A percentile compares a stretch with the other conserved stretches of the same genome.
These are phyloP conservation scores for Trichoderma sp. DNA, from an alignment of 2,329 filamentous ascomycete genomes.

Conservation along the genomic window DNA sequence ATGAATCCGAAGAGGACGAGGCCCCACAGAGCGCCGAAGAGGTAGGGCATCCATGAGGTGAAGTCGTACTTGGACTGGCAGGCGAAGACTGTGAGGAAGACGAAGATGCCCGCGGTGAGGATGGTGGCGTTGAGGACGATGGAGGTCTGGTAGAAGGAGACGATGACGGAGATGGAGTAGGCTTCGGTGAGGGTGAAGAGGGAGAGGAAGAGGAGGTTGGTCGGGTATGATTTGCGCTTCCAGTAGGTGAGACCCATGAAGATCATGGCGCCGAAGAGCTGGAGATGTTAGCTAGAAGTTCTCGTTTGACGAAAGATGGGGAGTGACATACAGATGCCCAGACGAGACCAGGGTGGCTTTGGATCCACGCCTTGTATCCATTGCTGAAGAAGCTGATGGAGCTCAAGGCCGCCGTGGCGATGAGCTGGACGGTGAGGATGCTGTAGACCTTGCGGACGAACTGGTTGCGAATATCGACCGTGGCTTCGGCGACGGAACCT, in stretches of 20 bases:
- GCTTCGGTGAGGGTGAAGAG: slow-evolving; percentile 91
- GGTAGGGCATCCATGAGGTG: slow-evolving; percentile 92
- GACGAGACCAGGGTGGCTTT: slow-evolving; percentile 77
- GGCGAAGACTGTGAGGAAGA: slow-evolving; percentile 80
- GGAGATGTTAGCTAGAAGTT: slow-evolving; percentile 21
- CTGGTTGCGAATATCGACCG: slow-evolving; percentile 92
- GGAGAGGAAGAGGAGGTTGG: slow-evolving; percentile 87
- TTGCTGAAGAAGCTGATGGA: slow-evolving; percentile 80
- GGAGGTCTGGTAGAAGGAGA: slow-evolving; percentile 79
- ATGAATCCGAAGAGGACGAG: slow-evolving; percentile 92
- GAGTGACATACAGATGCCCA: slow-evolving; percentile 65
- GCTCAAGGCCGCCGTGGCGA: slow-evolving; percentile 78
- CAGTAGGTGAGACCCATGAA: slow-evolving; percentile 89
- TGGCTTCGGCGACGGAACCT: slow-evolving; percentile 87
- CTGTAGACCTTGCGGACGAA: slow-evolving; percentile 97
- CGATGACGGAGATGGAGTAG: slow-evolving; percentile 88
- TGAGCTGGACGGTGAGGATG: slow-evolving; percentile 91
- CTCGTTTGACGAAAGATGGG: background rate
- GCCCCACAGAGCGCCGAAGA: slow-evolving; percentile 87
- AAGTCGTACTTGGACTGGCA: slow-evolving; percentile 99
- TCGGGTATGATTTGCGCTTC: slow-evolving; percentile 94
- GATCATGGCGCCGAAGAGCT: slow-evolving; percentile 75
- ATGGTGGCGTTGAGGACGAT: slow-evolving; percentile 89
- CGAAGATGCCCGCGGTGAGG: slow-evolving; percentile 80
- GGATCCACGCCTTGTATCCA: slow-evolving; percentile 82